Base-by-base conservation (phyloP, 768 basidiomycete genomes). In the Asterophora parasitica region DNA sequence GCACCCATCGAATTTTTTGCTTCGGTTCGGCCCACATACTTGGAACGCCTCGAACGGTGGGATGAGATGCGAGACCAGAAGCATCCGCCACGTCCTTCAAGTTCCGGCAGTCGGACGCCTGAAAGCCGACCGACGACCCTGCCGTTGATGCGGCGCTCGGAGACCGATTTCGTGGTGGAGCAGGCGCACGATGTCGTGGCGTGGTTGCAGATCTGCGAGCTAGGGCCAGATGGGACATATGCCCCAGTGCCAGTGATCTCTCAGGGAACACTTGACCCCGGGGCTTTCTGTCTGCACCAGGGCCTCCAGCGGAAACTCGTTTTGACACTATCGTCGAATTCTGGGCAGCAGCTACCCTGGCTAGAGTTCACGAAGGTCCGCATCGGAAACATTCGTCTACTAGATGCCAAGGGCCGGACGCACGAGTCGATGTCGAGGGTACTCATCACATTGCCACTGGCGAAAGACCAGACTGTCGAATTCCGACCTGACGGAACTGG, bases 1-100 rank as follows among this genome's bases (percentile, higher is more conserved):
- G 89, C 86, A 2, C 85, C 85, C 1, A 77, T 99, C 58, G 91
- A 96, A 58, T 88, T 98, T 64, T 97, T 94, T 56, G 95, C 89
- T 11, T 75, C 83, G 6, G 73, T 86, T 50, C 82, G 80, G 42
- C 79, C 90, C 11, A 85, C 83, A 12, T 98, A 95, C 65, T 64
- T 98, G 56, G 87, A 91, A 52, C 81, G 92, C 5, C 70, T 97
- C 66, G 92, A 93, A 59, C 79, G 88, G 47, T 96, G 92, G 93
- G 95, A 97, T 60, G 88, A 93, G 61, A 76, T 89, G 73, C 81
- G 92, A 28, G 93, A 97, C 54, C 80, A 86, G 40, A 79, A 80
- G 53, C 67, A 71, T 50, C 69, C 61, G 59, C 68, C 67, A 52
- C 30, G 30, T 12, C 64, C 72, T 35, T 61, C 69, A 38, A 66